Percentiles rank a stretch among this genome's conserved stretches.
Evolutionary conservation across 2,329 filamentous ascomycete genomes (phyloP).

Genomic region (Akanthomyces uredinophilus): DNA sequence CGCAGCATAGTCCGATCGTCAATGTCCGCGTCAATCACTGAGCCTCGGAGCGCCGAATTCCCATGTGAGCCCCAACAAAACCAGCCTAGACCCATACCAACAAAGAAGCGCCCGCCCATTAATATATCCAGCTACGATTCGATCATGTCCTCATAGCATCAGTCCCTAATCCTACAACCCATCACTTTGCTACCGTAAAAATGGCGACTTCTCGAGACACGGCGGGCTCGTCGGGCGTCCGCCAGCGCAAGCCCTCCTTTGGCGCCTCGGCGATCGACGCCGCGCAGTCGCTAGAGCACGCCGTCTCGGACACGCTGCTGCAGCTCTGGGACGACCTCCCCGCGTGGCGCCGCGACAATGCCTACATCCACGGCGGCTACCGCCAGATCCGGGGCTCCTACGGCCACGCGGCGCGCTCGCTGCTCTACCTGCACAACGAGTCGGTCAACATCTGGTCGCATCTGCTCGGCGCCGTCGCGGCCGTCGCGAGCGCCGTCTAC

Average conservation of each 20-base stretch:
- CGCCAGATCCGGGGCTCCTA: constrained; percentile 47
- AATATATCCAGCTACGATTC: not conserved
- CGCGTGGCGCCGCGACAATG: constrained; percentile 55
- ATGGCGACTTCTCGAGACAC: not conserved
- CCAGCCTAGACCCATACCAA: constrained; percentile 1
- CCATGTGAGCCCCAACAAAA: constrained; percentile 31
- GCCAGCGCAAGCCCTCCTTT: constrained; percentile 22
- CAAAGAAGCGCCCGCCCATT: not conserved
- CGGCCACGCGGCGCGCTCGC: constrained; percentile 38
- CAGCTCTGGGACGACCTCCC: constrained; percentile 56
- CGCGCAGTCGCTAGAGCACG: constrained; percentile 33
- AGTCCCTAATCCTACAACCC: too few relatives aligned
- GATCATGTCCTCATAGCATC: not conserved
- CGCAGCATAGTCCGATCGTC: too few relatives aligned
- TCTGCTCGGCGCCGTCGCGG: constrained; percentile 59
- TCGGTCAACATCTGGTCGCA: constrained; percentile 61
- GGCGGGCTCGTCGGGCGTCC: not conserved
- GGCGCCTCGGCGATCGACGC: constrained; percentile 22
- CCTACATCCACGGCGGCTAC: constrained; percentile 51
- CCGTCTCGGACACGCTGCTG: constrained; percentile 37
- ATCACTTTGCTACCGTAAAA: too few relatives aligned
- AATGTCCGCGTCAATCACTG: not conserved
- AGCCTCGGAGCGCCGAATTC: constrained; percentile 24
- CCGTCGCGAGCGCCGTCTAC: constrained; percentile 45
- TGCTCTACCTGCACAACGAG: constrained; percentile 56